Evolutionary conservation across 176 grass and related monocot species (phyloP), one percentile per base, ranked within the genome.

Genomic region (Cenchrus americanus): DNA sequence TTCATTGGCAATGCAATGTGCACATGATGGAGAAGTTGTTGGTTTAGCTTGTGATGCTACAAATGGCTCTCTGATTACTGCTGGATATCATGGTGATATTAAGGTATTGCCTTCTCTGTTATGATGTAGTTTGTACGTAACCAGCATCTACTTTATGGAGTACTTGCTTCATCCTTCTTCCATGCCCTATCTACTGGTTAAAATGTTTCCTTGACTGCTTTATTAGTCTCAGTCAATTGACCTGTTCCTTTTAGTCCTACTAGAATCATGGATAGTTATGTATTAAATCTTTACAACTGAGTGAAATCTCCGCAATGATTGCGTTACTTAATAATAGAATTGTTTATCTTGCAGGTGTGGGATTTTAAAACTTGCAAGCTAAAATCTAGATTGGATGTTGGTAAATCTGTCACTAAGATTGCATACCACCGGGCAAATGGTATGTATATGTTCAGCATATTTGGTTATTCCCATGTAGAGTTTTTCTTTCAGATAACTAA

Each of bases 11-110:
- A 83, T 82, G 58, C 86, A 96, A 83, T 82, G 69, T 86, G 96
- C 93, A 81, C 96, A 98, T 89, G 85, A 91, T 40, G 85, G 93
- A 7, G 96, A 96, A 90, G 87, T 98, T 68, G 78, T 95, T 87
- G 96, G 96, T 84, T 78, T 98, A 84, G 89, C 96, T 18, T 98
- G 89, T 67, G 96, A 98, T 84, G 89, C 96, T 80, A 96, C 87
- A 84, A 98, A 98, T 65, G 84, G 83, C 14, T 87, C 82, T 78
- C 67, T 98, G 77, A 98, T 98, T 80, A 98, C 91, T 81, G 89
- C 91, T 78, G 96, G 89, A 80, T 96, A 98, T 44, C 89, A 81
- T 73, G 96, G 93, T 80, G 93, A 96, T 86, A 86, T 98, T 75
- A 98, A 98, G 96, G 96, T 98, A 77, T 57, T 65, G 55, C 26